These are phyloP conservation scores for Raphanus sativus DNA, from an alignment of 345 rosid species.

Conservation along the genomic window DNA sequence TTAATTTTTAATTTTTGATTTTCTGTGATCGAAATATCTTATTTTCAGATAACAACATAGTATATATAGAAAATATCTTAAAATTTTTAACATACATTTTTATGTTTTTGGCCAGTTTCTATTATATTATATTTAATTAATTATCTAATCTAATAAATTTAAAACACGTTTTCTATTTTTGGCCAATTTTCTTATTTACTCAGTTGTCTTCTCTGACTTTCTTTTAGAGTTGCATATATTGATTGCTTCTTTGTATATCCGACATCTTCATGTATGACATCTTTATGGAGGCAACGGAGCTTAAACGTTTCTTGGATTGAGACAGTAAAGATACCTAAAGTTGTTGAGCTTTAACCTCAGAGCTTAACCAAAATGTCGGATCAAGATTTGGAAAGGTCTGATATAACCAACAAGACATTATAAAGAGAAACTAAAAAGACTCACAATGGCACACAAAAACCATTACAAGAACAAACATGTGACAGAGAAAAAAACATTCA, in stretches of 20 bases:
- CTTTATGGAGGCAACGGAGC: background rate
- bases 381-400: conserved; percentile 1
- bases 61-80: no score
- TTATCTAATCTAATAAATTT: no score
- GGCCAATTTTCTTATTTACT: background rate
- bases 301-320: background rate
- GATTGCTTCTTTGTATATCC: conserved; percentile 18
- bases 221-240: conserved; percentile 9
- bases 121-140: no score
- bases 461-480: conserved; percentile 12
- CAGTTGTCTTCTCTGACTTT: conserved; percentile 20
- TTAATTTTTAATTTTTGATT: no score
- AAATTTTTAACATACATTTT: no score
- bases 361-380: background rate
- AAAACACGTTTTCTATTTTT: no score
- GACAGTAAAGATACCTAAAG: background rate
- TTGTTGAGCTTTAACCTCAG: background rate
- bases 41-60: no score
- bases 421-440: conserved; percentile 13
- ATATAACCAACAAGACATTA: conserved; percentile 8
- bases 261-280: conserved; percentile 4
- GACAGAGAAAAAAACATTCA: conserved; percentile 6
- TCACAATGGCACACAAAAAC: conserved; percentile 19
- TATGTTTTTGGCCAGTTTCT: no score
- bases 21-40: no score